Percentiles rank a stretch among this genome's conserved stretches.
These are phyloP conservation scores for Lithocarpus polystachyus DNA, from an alignment of 306 rosid genomes.

Conservation along the genomic window DNA sequence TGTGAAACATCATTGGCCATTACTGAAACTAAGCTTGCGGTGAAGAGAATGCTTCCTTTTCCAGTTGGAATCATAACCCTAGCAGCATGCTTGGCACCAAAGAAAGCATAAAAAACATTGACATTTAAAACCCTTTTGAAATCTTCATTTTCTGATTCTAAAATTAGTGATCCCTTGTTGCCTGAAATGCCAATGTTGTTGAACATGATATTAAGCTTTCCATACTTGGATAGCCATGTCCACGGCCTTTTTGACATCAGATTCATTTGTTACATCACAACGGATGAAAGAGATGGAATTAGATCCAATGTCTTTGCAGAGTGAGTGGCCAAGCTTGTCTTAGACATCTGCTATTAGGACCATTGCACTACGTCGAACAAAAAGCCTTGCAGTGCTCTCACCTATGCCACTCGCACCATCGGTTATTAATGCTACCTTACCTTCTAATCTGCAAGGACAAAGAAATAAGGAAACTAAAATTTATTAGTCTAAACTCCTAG, in stretches of 20 bases:
- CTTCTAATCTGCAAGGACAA: not conserved
- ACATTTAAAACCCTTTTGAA: not conserved
- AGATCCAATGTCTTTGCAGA: not conserved
- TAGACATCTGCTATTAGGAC: slow-evolving; percentile 27
- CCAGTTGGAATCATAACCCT: slow-evolving; percentile 16
- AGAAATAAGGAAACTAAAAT: too few relatives aligned
- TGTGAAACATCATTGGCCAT: not conserved
- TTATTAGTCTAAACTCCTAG: too few relatives aligned
- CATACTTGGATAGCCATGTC: not conserved
- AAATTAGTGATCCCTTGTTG: not conserved
- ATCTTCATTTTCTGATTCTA: not conserved
- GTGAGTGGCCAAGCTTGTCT: slow-evolving; percentile 13
- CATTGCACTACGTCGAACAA: slow-evolving; percentile 29
- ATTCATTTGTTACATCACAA: not conserved
- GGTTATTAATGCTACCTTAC: not conserved
- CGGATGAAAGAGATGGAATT: slow-evolving; percentile 4
- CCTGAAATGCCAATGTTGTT: not conserved
- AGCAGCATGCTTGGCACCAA: slow-evolving; percentile 34
- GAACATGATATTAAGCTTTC: not conserved
- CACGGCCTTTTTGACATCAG: not conserved
- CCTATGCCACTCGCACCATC: not conserved
- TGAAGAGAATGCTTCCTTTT: not conserved
- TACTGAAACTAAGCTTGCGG: not conserved
- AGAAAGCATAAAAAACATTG: slow-evolving; percentile 4
- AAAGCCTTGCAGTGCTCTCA: slow-evolving; percentile 18